Evolutionary conservation across 2,329 filamentous ascomycete genomes (phyloP), one percentile per base, ranked within the genome.

Genomic region (Pseudocercospora macadamiae): DNA sequence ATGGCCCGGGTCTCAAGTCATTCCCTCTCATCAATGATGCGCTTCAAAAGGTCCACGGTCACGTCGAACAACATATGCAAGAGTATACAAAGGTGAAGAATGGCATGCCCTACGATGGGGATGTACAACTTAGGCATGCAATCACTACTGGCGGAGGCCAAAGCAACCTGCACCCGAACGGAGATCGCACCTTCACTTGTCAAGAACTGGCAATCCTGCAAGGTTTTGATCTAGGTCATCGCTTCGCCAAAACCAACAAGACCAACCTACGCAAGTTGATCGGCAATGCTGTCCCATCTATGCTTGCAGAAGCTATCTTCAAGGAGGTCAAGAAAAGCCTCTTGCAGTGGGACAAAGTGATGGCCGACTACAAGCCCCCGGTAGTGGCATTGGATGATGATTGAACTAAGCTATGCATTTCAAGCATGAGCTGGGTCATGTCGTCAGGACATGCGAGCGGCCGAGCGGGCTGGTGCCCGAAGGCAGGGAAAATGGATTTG

Each of bases 211-310:
- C n/a, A n/a, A n/a, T n/a, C n/a, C n/a, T n/a, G n/a, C n/a, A n/a
- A n/a, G n/a, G n/a, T n/a, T n/a, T n/a, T n/a, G n/a, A n/a, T n/a
- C n/a, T n/a, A n/a, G n/a, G n/a, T n/a, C n/a, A n/a, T n/a, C n/a
- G n/a, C n/a, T n/a, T n/a, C n/a, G n/a, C n/a, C n/a, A n/a, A n/a
- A n/a, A n/a, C n/a, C n/a, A n/a, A n/a, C n/a, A n/a, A n/a, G n/a
- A 36, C 14, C 0, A 70, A 73, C 12, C 75, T 84, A 14, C 82
- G 70, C 64, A 82, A 79, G 62, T 89, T 92, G 70, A 89, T 93
- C 62, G 90, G 90, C 0, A 93, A 95, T 67, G 90, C 90, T 0
- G 91, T 93, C 14, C 89, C 91, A 3, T 37, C 60, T 3, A 51
- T 55, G 3, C 48, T 66, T 8, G 60, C 36, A 4, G 57, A 64